These are phyloP conservation scores for Tricharina praecox DNA, from an alignment of 495 filamentous ascomycete genomes.

Conservation along the genomic window DNA sequence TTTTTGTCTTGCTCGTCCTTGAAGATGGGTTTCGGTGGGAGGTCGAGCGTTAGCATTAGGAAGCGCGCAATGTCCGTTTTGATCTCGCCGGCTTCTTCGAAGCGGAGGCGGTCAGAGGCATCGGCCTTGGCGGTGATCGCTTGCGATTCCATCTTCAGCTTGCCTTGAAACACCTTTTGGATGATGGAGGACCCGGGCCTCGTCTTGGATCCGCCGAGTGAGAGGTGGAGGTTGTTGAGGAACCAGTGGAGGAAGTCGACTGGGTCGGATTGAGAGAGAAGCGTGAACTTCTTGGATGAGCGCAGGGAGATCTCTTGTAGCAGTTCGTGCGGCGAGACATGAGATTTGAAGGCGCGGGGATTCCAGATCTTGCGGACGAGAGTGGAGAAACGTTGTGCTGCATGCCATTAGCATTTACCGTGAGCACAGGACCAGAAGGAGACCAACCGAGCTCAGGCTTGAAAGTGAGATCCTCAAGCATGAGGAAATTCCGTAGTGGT, in stretches of 20 bases:
- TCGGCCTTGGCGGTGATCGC: constrained; percentile 85
- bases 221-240: constrained; percentile 82
- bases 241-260: constrained; percentile 97
- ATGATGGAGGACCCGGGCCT: constrained; percentile 68
- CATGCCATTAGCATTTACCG: neutral
- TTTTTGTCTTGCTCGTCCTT: constrained; percentile 78
- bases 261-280: constrained; percentile 83
- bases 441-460: constrained; percentile 32
- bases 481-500: constrained; percentile 81
- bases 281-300: constrained; percentile 80
- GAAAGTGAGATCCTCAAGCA: constrained; percentile 57
- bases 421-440: constrained; percentile 17
- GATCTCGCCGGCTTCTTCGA: constrained; percentile 76
- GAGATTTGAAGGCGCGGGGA: constrained; percentile 83
- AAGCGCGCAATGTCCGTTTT: constrained; percentile 60
- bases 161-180: constrained; percentile 84
- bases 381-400: constrained; percentile 62
- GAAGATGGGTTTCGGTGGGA: constrained; percentile 89
- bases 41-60: constrained; percentile 78
- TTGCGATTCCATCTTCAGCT: constrained; percentile 80
- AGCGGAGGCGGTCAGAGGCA: constrained; percentile 71
- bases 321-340: constrained; percentile 94
- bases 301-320: constrained; percentile 82
- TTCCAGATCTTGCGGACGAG: constrained; percentile 98
- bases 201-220: constrained; percentile 74